A percentile compares a stretch with the other conserved stretches of the same genome.
These are phyloP conservation scores for Mrakia frigida DNA, from an alignment of 768 basidiomycete genomes.

Conservation along the genomic window DNA sequence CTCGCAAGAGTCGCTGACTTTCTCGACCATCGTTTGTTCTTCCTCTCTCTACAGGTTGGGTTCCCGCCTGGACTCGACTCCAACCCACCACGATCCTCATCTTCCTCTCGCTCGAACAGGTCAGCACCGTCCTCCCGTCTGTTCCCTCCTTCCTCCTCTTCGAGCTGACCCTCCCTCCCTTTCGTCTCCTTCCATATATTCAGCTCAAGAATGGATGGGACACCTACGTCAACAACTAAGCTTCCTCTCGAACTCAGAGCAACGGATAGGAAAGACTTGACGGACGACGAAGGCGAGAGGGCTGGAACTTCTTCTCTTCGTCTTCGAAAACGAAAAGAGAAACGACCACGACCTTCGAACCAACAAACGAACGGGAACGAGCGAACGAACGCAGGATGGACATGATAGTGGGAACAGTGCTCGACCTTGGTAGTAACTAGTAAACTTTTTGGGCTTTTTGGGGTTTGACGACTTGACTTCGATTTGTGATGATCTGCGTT, in stretches of 20 bases:
- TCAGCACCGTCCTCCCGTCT: not conserved
- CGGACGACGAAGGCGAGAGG: too few relatives aligned
- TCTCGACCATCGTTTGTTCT: not conserved
- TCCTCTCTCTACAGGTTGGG: constrained; percentile 29
- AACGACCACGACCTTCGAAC: too few relatives aligned
- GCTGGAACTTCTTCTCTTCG: too few relatives aligned
- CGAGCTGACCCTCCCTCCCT: too few relatives aligned
- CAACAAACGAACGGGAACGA: too few relatives aligned
- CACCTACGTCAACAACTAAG: constrained; percentile 26
- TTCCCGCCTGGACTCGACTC: constrained; percentile 53
- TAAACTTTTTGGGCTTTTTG: too few relatives aligned
- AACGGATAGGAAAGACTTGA: not conserved
- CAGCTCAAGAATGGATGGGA: constrained; percentile 38
- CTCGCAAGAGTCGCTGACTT: not conserved
- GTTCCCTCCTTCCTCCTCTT: not conserved
- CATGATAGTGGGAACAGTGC: too few relatives aligned
- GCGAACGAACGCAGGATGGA: too few relatives aligned
- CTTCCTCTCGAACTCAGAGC: not conserved
- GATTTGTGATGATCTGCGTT: too few relatives aligned
- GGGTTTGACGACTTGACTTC: too few relatives aligned
- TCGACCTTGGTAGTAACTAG: too few relatives aligned
- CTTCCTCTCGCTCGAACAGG: constrained; percentile 39
- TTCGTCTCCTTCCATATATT: constrained; percentile 37
- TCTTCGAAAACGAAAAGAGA: too few relatives aligned
- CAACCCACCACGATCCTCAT: constrained; percentile 53